Conservation (phyloP, 2,329 filamentous ascomycete species). For the Tolypocladium nubicola region DNA sequence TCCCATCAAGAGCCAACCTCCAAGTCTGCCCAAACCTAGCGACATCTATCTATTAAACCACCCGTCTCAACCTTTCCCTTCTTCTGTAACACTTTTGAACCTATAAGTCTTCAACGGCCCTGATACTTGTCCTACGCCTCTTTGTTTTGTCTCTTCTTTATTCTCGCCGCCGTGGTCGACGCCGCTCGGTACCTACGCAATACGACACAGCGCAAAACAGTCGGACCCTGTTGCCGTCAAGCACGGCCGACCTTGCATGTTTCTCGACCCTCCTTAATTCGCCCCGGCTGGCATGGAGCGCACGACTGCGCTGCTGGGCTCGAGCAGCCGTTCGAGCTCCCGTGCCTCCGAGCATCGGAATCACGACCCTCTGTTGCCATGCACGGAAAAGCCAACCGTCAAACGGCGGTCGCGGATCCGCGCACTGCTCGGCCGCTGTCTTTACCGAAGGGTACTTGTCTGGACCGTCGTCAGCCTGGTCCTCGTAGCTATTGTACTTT, state of each 20-base stretch:
- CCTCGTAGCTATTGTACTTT: conserved; percentile 29
- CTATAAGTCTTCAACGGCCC: background rate
- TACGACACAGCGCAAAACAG: background rate
- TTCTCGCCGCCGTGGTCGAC: too few relatives aligned
- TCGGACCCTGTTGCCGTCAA: background rate
- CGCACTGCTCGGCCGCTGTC: conserved; percentile 37
- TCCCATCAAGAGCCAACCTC: background rate
- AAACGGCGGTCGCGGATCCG: conserved; percentile 30
- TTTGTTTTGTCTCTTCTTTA: too few relatives aligned
- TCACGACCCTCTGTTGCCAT: conserved; percentile 22
- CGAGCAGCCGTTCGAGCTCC: conserved; percentile 24
- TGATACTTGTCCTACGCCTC: too few relatives aligned
- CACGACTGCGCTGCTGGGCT: conserved; percentile 18
- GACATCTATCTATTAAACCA: background rate
- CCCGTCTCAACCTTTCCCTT: too few relatives aligned
- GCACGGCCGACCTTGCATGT: background rate
- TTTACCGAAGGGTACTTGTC: conserved; percentile 41
- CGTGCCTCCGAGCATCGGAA: conserved; percentile 17
- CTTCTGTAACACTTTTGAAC: background rate
- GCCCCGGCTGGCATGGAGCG: conserved; percentile 12
- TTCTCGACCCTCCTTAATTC: background rate
- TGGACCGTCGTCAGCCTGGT: conserved; percentile 34
- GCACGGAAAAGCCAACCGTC: conserved; percentile 18
- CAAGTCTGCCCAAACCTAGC: background rate
- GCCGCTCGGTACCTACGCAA: too few relatives aligned